Base-by-base conservation (phyloP, 805 yeast species). In the Kazachstania psychrophila region DNA sequence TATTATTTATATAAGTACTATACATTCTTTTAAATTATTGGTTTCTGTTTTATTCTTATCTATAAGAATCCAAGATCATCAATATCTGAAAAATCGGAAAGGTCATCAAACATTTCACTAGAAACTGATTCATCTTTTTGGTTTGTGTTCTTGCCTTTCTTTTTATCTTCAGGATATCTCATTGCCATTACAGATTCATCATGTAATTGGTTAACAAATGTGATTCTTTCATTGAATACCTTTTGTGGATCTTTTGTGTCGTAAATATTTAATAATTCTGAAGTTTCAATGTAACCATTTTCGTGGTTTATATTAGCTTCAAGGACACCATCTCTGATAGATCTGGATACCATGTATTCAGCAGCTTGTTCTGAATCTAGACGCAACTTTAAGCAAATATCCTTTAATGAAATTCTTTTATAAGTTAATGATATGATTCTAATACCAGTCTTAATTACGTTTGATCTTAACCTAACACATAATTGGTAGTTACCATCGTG, bases 381-480 rank as follows among this genome's bases (percentile, higher is more conserved):
- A 49, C 83, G 87, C 56, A 92, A 73, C 56, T 89, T 85, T 51
- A 92, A 73, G 61, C 98, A 92, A 39, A 92, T 87, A 56, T 92
- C 99, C 60, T 81, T 83, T 51, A 92, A 71, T 3, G 96, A 84
- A 43, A 92, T 92, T 57, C 76, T 79, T 42, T 92, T 82, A 66
- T 92, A 92, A 6, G 96, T 79, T 51, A 92, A 67, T 10, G 95
- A 84, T 54, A 92, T 85, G 52, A 85, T 82, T 60, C 97, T 75
- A 43, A 92, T 86, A 54, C 98, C 99, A 1, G 99, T 88, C 65
- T 89, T 92, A 63, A 92, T 92, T 43, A 92, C 99, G 59, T 89
- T 92, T 56, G 94, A 95, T 59, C 96, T 82, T 55, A 92, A 70
- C 53, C 97, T 76, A 31, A 86, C 71, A 31, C 92, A 92, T 49